A percentile compares a stretch with the other conserved stretches of the same genome.
Evolutionary conservation across 2,329 filamentous ascomycete genomes (phyloP).

Genomic region (Plectosphaerella sp.): DNA sequence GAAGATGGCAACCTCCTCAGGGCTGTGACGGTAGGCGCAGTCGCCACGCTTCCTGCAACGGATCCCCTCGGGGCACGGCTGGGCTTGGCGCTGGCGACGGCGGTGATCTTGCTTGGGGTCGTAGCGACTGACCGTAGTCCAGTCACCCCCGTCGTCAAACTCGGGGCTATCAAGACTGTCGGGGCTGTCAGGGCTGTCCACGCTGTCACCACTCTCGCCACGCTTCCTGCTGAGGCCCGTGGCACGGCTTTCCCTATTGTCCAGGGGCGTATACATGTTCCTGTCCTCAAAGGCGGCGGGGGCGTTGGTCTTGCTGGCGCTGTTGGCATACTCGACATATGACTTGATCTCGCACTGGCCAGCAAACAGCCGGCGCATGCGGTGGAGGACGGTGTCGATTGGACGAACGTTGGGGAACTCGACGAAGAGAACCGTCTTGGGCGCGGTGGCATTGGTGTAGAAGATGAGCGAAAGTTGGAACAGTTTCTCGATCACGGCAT

Average conservation of each 20-base stretch:
- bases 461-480: constrained; percentile 3
- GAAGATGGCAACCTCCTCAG: constrained; percentile 5
- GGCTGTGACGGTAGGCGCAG: constrained; percentile 4
- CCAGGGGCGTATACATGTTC: constrained; percentile 5
- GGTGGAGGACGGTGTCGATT: constrained; percentile 1
- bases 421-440: constrained; percentile 6
- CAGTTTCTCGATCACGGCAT: neutral
- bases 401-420: constrained; percentile 8
- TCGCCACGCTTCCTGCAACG: constrained; percentile 6
- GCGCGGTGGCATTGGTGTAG: constrained; percentile 2
- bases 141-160: neutral
- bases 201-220: neutral
- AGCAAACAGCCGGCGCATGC: constrained; percentile 2
- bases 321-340: constrained; percentile 6
- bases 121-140: neutral
- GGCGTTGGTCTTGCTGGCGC: neutral
- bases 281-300: neutral
- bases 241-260: neutral
- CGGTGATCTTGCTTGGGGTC: constrained; percentile 1
- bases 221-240: neutral
- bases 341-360: constrained; percentile 2
- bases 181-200: neutral
- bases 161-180: neutral
- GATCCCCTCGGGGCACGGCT: constrained; percentile 3
- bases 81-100: constrained; percentile 1